Evolutionary conservation across 306 rosid species (phyloP), one percentile per base, ranked within the genome.

Genomic region (Cucumis melo): DNA sequence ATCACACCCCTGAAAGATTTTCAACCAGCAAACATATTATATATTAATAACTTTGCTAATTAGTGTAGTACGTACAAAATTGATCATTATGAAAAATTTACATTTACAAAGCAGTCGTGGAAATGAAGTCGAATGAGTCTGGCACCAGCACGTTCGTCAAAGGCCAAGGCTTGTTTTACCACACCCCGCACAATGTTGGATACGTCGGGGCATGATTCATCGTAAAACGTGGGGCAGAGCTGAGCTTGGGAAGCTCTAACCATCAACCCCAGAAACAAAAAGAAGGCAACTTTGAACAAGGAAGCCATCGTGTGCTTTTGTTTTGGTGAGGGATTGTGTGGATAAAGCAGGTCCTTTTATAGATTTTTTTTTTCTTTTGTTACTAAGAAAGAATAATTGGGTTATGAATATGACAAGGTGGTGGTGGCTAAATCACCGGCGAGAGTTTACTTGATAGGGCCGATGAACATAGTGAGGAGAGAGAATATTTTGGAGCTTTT

Each of bases 31-130:
- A 15, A 1, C 19, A 21, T 58, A 32, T 3, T 3, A 32, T 32
- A 27, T 27, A 27, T 2, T 32, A 32, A 32, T 32, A 4, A 32
- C 36, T 32, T 32, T 32, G 36, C 36, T 21, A 58, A 23, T 0
- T 23, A n/a, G 12, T 10, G 16, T 54, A 14, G 10, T 20, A 56
- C n/a, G 6, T 0, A 9, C 29, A 20, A 7, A 19, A 54, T 19
- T 9, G 19, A 54, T 19, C 8, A 15, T 51, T 51, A 8, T 17
- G 57, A 7, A 59, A 24, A 59, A 23, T 32, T 32, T 73, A 83
- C 86, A 6, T 74, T 19, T 19, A 81, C 83, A 1, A 84, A 71
- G 79, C 87, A 84, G 14, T 84, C 85, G 7, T 84, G 87, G 42
- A 81, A 84, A 15, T 84, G 85, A 14, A 84, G 81, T 2, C 85